These are phyloP conservation scores for Carex cristatella DNA, from an alignment of 176 grass and related monocot species.

Conservation along the genomic window DNA sequence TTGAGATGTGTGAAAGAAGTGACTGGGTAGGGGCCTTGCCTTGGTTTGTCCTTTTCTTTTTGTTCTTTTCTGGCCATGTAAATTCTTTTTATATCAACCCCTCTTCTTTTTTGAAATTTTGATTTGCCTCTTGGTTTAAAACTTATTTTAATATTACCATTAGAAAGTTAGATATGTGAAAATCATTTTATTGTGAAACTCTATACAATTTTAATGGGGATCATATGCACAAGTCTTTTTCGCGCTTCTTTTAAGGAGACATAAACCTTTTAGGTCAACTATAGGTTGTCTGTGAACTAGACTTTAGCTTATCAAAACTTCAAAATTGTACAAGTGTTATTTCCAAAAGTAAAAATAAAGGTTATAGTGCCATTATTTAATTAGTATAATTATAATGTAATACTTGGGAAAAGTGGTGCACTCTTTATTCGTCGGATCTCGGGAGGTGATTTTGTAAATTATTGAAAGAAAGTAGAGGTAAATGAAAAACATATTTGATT, in stretches of 20 bases:
- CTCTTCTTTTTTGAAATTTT: not conserved
- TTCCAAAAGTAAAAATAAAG: no score
- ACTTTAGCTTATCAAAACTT: no score
- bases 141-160: not conserved
- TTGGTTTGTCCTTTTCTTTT: conserved; percentile 28
- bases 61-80: conserved; percentile 30
- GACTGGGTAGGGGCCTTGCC: not conserved
- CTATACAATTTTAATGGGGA: not conserved
- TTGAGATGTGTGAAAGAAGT: conserved; percentile 1
- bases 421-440: no score
- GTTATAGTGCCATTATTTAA: no score
- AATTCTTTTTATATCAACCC: not conserved
- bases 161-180: conserved; percentile 16
- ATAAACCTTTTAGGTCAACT: not conserved
- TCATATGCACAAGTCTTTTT: not conserved
- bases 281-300: not conserved
- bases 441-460: not conserved
- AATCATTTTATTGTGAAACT: not conserved
- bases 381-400: no score
- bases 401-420: no score
- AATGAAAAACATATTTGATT: no score
- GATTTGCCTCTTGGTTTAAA: not conserved
- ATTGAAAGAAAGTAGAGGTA: no score
- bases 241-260: not conserved
- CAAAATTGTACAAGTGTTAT: no score